phyloP scores from a whole-genome alignment of 2,329 filamentous ascomycete species.

The Alternaria metachromatica region DNA sequence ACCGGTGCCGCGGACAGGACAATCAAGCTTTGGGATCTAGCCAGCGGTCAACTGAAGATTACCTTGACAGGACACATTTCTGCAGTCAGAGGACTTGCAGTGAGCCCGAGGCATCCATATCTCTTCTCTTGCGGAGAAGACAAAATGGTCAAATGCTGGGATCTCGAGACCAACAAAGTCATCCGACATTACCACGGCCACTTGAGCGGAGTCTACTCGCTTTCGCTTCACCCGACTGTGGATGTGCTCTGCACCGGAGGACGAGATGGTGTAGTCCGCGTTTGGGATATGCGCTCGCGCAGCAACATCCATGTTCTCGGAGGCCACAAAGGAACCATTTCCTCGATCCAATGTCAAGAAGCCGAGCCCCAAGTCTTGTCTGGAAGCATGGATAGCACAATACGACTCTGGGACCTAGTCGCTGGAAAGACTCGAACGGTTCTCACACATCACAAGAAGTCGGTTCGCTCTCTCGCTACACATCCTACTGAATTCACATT shows the following conservation, averaged over 20 bases:
- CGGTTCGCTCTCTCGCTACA: conserved; percentile 80
- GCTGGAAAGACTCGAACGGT: conserved; percentile 97
- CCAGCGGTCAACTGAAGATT: conserved; percentile 65
- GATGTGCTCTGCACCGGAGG: conserved; percentile 95
- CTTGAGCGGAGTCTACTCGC: conserved; percentile 91
- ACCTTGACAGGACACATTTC: conserved; percentile 42
- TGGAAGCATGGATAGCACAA: conserved; percentile 77
- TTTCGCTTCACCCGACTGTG: conserved; percentile 90
- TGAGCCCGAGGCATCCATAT: conserved; percentile 93
- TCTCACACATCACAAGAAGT: conserved; percentile 98
- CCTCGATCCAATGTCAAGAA: conserved; percentile 90
- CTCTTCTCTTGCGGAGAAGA: conserved; percentile 98
- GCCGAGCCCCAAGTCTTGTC: conserved; percentile 96
- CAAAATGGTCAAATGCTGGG: conserved; percentile 99
- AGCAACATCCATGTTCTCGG: conserved; percentile 93
- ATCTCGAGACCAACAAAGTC: conserved; percentile 99
- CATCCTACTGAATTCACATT: conserved; percentile 97
- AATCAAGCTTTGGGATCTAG: conserved; percentile 98
- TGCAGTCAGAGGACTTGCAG: conserved; percentile 71
- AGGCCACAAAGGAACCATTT: conserved; percentile 89
- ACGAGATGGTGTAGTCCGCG: conserved; percentile 88
- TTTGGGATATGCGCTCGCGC: conserved; percentile 96
- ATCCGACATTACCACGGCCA: conserved; percentile 88
- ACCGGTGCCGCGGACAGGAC: conserved; percentile 86
- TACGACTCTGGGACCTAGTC: conserved; percentile 84